phyloP scores from a whole-genome alignment of 2,329 filamentous ascomycete genomes.

The Penicillium nordicum region DNA sequence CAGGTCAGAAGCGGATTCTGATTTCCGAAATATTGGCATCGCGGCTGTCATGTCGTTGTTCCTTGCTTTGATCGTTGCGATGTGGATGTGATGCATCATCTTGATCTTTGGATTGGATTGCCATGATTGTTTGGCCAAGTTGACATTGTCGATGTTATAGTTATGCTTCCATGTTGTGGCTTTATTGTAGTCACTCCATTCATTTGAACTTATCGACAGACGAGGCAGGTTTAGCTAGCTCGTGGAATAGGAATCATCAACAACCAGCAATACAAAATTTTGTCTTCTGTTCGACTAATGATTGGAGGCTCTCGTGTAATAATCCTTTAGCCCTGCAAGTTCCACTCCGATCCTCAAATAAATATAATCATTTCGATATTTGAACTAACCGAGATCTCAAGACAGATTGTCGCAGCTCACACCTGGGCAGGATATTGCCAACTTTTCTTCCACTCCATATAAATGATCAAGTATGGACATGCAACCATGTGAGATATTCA shows the following conservation, averaged over 20 bases:
- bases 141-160: slow-evolving; percentile 4
- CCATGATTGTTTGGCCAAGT: slow-evolving; percentile 1
- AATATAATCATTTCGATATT: not conserved
- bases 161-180: slow-evolving; percentile 9
- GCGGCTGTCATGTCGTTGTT: slow-evolving; percentile 21
- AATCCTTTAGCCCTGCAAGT: not conserved
- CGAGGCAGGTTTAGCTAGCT: not conserved
- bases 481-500: not conserved
- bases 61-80: slow-evolving; percentile 21
- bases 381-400: not conserved
- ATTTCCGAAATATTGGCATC: slow-evolving; percentile 16
- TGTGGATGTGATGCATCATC: slow-evolving; percentile 17
- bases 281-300: not conserved
- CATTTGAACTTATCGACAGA: not conserved
- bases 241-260: not conserved
- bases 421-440: not conserved
- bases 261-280: not conserved
- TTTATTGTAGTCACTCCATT: slow-evolving; percentile 5
- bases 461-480: not conserved
- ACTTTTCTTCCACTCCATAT: not conserved
- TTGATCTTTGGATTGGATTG: not conserved
- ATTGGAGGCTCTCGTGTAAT: too few species aligned
- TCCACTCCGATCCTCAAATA: not conserved
- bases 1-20: slow-evolving; percentile 20
- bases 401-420: not conserved